A percentile compares a stretch with the other conserved stretches of the same genome.
Conservation (phyloP, 176 grass and related monocot species). For the Olyra latifolia region DNA sequence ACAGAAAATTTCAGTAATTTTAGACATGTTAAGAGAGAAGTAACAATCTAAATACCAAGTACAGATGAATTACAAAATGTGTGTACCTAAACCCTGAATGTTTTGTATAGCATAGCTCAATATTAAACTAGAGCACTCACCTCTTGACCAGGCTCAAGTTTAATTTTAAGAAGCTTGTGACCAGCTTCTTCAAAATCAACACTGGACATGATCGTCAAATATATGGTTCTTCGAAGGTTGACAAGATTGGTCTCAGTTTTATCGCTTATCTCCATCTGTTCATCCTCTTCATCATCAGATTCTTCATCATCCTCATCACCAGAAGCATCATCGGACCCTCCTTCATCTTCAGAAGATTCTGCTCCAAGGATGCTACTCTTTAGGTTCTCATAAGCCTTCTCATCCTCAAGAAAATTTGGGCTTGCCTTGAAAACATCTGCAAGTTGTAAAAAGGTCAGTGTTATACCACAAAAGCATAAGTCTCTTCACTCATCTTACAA, state of each 20-base stretch:
- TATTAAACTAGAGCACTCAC: slow-evolving; percentile 40
- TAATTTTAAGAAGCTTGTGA: slow-evolving; percentile 96
- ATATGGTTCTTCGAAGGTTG: slow-evolving; percentile 93
- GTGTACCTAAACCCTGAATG: background rate
- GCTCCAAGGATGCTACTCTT: slow-evolving; percentile 79
- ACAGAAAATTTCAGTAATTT: background rate
- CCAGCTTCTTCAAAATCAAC: slow-evolving; percentile 99
- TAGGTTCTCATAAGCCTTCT: slow-evolving; percentile 87
- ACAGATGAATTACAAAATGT: background rate
- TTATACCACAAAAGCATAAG: slow-evolving; percentile 7
- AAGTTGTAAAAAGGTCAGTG: slow-evolving; percentile 32
- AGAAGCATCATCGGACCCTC: slow-evolving; percentile 64
- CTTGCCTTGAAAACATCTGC: slow-evolving; percentile 93
- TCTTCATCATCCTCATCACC: slow-evolving; percentile 78
- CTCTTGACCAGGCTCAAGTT: slow-evolving; percentile 97
- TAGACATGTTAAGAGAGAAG: background rate
- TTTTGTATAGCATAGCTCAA: background rate
- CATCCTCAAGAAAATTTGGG: slow-evolving; percentile 78
- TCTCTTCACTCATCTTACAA: slow-evolving; percentile 15
- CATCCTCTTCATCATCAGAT: slow-evolving; percentile 76
- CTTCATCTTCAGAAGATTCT: slow-evolving; percentile 83
- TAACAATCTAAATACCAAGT: background rate
- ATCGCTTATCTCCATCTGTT: slow-evolving; percentile 88
- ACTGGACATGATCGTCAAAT: slow-evolving; percentile 98
- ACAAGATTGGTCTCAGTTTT: slow-evolving; percentile 89